These are phyloP conservation scores for Phytopythium helicoides DNA, from an alignment of 352 stramenopile species.

Conservation along the genomic window DNA sequence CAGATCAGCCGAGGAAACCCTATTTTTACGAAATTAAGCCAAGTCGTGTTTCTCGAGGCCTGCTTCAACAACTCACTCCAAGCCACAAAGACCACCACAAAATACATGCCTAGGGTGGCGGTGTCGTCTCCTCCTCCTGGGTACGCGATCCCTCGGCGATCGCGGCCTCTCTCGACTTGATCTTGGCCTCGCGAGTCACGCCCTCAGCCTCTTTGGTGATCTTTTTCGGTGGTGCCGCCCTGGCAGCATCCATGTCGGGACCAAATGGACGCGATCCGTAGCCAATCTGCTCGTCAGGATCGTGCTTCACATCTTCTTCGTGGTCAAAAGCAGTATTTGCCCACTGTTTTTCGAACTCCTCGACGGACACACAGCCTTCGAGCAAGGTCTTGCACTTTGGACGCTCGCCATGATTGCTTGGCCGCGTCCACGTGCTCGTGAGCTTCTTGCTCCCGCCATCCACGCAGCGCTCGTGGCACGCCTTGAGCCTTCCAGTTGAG, in stretches of 20 bases:
- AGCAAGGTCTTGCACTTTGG: slow-evolving; percentile 40
- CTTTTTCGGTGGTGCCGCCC: slow-evolving; percentile 13
- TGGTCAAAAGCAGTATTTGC: slow-evolving; percentile 58
- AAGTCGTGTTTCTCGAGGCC: slow-evolving; percentile 7
- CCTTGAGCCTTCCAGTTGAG: slow-evolving; percentile 67
- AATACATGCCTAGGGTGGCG: slow-evolving; percentile 17
- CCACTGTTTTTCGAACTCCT: slow-evolving; percentile 71
- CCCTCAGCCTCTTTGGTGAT: slow-evolving; percentile 15
- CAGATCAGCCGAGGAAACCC: slow-evolving; percentile 4
- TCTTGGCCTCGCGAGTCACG: slow-evolving; percentile 29
- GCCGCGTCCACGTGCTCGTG: slow-evolving; percentile 48
- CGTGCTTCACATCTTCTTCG: slow-evolving; percentile 37
- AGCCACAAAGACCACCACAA: no score
- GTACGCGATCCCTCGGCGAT: slow-evolving; percentile 58
- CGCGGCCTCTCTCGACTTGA: slow-evolving; percentile 37
- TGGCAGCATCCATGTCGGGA: slow-evolving; percentile 33
- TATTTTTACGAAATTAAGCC: no score
- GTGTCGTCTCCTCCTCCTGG: slow-evolving; percentile 73
- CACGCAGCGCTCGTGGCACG: slow-evolving; percentile 62
- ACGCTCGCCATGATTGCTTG: slow-evolving; percentile 46
- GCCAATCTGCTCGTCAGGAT: slow-evolving; percentile 21
- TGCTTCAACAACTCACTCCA: slow-evolving; percentile 24
- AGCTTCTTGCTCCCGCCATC: slow-evolving; percentile 49
- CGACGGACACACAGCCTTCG: slow-evolving; percentile 20
- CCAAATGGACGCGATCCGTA: slow-evolving; percentile 28